phyloP scores from a whole-genome alignment of 2,329 filamentous ascomycete species.

The Colletotrichum sidae region DNA sequence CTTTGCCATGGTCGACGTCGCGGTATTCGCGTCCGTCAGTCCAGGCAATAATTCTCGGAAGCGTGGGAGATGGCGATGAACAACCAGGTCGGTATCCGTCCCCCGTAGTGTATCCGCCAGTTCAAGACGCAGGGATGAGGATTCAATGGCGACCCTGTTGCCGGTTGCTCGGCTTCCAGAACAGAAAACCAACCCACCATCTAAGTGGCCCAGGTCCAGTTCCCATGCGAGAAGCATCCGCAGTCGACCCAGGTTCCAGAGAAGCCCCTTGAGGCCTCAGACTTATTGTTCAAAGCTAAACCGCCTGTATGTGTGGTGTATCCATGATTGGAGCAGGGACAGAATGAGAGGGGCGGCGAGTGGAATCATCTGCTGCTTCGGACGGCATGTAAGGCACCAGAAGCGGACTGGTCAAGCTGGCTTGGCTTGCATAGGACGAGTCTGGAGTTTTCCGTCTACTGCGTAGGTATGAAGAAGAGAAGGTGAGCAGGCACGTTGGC shows the following conservation, averaged over 20 bases:
- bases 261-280: slow-evolving; percentile 13
- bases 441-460: neutral
- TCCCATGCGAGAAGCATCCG: slow-evolving; percentile 30
- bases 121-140: slow-evolving; percentile 8
- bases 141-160: slow-evolving; percentile 6
- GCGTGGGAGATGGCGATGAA: slow-evolving; percentile 3
- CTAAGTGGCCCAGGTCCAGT: slow-evolving; percentile 3
- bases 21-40: no score
- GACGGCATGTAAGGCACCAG: slow-evolving; percentile 13
- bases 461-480: neutral
- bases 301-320: no score
- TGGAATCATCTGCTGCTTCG: neutral
- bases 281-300: neutral
- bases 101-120: slow-evolving; percentile 6
- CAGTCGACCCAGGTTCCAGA: neutral
- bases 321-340: neutral
- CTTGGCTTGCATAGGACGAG: no score
- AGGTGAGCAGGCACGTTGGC: slow-evolving; percentile 2
- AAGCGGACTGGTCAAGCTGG: neutral
- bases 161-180: slow-evolving; percentile 18
- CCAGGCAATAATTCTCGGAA: slow-evolving; percentile 6
- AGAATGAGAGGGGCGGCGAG: slow-evolving; percentile 20
- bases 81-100: neutral
- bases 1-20: no score
- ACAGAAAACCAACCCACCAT: slow-evolving; percentile 11